Percentiles rank a stretch among this genome's conserved stretches.
Evolutionary conservation across 371 early-diverging fungal species (phyloP).

Genomic region (Amoeboaphelidium protococcarum): DNA sequence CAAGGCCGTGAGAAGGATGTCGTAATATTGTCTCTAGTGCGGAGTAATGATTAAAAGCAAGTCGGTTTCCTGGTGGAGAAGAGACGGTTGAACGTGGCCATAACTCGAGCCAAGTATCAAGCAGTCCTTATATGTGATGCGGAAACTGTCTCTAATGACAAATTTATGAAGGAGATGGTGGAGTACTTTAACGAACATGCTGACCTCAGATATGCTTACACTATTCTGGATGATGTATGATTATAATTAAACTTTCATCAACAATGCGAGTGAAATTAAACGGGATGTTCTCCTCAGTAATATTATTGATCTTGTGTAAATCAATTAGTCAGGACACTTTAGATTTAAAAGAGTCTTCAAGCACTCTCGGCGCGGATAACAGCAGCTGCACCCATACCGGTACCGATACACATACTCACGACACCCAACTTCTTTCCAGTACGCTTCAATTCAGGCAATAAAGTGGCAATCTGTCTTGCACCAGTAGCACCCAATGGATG

Average conservation of each 20-base stretch:
- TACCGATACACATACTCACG: neutral
- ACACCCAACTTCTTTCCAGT: constrained; percentile 40
- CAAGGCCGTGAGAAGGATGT: constrained; percentile 90
- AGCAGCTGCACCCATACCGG: no score
- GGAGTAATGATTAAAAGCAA: constrained; percentile 39
- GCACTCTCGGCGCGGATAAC: no score
- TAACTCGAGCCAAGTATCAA: constrained; percentile 73
- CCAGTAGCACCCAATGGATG: constrained; percentile 92
- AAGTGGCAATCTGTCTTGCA: constrained; percentile 69
- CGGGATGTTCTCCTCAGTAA: no score
- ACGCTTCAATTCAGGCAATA: constrained; percentile 53
- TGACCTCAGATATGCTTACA: constrained; percentile 10
- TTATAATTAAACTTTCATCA: no score
- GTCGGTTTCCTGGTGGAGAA: constrained; percentile 72
- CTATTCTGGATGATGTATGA: no score
- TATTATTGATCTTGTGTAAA: no score
- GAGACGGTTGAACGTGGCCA: constrained; percentile 64
- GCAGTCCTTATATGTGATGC: constrained; percentile 59
- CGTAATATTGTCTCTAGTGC: constrained; percentile 40
- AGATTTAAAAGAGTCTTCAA: no score
- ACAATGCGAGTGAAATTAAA: no score
- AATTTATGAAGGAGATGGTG: constrained; percentile 14
- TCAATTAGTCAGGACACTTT: no score
- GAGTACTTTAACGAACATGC: constrained; percentile 12
- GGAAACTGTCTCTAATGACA: constrained; percentile 8